Evolutionary conservation across 73 alveolate genomes (phyloP), one percentile per base, ranked within the genome.

Genomic region (Symbiodinium pilosum): DNA sequence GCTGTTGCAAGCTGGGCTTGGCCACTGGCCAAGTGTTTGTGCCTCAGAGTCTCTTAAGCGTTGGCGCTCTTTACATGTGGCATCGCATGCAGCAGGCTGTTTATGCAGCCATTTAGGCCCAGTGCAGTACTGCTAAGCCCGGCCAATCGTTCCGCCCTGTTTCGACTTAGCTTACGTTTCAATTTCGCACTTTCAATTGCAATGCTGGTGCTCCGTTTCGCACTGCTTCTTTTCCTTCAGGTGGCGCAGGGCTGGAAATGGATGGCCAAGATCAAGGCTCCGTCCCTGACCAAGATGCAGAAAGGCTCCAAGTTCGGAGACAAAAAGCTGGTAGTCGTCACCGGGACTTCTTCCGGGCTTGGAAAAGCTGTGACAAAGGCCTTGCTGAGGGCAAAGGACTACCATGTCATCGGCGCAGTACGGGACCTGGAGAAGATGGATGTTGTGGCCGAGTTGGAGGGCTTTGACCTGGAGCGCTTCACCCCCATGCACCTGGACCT

Each of bases 361-460:
- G 99, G 99, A 40, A 75, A 54, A 86, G 71, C 68, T 39, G 52
- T 93, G 68, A 54, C 93, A 21, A 93, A 93, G 77, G 91, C 99
- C 26, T 40, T 93, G 47, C 69, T 93, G 39, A 32, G 84, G 28
- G 87, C 95, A n/a, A 40, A 68, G 0, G 99, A 83, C 38, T 93
- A 93, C 68, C 92, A 75, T 73, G 93, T 93, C 52, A 43, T 93
- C 41, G 86, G 91, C 32, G 99, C 99, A 18, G 99, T 42, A 8
- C 86, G 42, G 51, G 86, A 93, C 93, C 59, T 54, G 71, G 99
- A 93, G 99, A 93, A 93, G 99, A 93, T 83, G 93, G 39, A 39
- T 44, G 34, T 93, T 30, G 92, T 93, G 64, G 98, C 98, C 36
- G 98, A 93, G 85, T 36, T 93, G 92, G 98, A 93, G 77, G 98